Percentiles rank a stretch among this genome's conserved stretches.
Conservation (phyloP, 768 basidiomycete genomes). For the Lactarius indigo region DNA sequence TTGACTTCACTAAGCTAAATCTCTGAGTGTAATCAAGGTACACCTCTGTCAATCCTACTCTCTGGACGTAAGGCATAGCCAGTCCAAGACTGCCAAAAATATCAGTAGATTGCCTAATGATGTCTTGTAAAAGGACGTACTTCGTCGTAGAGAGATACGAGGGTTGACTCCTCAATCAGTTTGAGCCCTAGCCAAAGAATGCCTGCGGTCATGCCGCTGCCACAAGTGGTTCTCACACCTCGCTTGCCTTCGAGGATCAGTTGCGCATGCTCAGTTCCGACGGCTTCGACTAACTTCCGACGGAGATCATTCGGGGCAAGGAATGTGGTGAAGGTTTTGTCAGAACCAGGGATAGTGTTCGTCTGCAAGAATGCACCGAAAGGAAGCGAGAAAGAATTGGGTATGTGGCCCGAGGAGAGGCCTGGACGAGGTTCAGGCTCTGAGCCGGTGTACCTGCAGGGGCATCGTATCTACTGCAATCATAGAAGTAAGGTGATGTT, state of each 20-base stretch:
- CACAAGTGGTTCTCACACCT: slow-evolving; percentile 74
- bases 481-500: slow-evolving; percentile 3
- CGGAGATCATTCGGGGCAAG: slow-evolving; percentile 55
- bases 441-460: slow-evolving; percentile 65
- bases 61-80: slow-evolving; percentile 79
- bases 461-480: slow-evolving; percentile 15
- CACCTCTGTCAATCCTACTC: slow-evolving; percentile 63
- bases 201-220: slow-evolving; percentile 98
- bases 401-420: slow-evolving; percentile 90
- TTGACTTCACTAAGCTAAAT: not conserved
- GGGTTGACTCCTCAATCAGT: slow-evolving; percentile 51
- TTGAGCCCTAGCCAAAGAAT: slow-evolving; percentile 92
- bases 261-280: slow-evolving; percentile 57
- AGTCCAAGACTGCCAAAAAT: slow-evolving; percentile 76
- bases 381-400: slow-evolving; percentile 78
- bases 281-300: slow-evolving; percentile 53
- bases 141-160: slow-evolving; percentile 88
- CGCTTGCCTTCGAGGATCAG: slow-evolving; percentile 57
- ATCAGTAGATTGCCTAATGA: not conserved
- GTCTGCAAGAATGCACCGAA: slow-evolving; percentile 68
- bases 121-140: slow-evolving; percentile 40
- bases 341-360: slow-evolving; percentile 35
- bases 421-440: slow-evolving; percentile 89
- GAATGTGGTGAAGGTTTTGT: slow-evolving; percentile 40
- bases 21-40: not conserved